Conservation (phyloP, 1,284 basidiomycete genomes). For the Ustilago crameri region DNA sequence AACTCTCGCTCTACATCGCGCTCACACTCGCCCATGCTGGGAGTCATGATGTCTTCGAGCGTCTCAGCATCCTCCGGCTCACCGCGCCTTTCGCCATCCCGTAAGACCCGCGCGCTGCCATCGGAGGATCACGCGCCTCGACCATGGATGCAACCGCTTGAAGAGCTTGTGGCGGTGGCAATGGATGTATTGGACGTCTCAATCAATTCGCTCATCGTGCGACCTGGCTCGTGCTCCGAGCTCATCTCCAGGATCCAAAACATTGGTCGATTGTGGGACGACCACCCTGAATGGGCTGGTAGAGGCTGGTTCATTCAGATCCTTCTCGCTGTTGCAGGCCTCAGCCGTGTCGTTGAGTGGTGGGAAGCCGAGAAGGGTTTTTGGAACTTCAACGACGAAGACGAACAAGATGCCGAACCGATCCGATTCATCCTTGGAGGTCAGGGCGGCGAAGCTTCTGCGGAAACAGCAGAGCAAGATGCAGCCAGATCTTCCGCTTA, state of each 20-base stretch:
- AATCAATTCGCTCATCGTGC: conserved; percentile 82
- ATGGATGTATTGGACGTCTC: conserved; percentile 93
- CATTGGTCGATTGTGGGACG: conserved; percentile 94
- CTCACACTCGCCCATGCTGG: conserved; percentile 89
- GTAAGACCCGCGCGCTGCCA: conserved; percentile 48
- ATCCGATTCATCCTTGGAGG: conserved; percentile 55
- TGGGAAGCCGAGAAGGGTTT: conserved; percentile 99
- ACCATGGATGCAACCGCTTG: conserved; percentile 79
- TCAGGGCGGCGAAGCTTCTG: conserved; percentile 18
- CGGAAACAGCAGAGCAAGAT: conserved; percentile 21
- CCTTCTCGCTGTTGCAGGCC: conserved; percentile 88
- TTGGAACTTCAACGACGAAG: conserved; percentile 98
- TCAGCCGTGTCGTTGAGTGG: conserved; percentile 97
- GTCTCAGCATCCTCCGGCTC: conserved; percentile 57
- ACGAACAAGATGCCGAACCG: conserved; percentile 71
- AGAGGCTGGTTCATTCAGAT: conserved; percentile 96
- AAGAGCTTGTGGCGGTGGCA: conserved; percentile 92
- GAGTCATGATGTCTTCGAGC: conserved; percentile 48
- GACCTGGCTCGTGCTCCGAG: conserved; percentile 84
- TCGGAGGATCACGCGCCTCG: conserved; percentile 43
- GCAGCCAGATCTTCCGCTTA: conserved; percentile 14
- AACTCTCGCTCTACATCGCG: conserved; percentile 96
- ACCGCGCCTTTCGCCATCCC: conserved; percentile 56
- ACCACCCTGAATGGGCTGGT: conserved; percentile 96
- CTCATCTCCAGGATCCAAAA: conserved; percentile 89